phyloP scores from a whole-genome alignment of 208 protist species.

The Trypanosomatidae sp. region DNA sequence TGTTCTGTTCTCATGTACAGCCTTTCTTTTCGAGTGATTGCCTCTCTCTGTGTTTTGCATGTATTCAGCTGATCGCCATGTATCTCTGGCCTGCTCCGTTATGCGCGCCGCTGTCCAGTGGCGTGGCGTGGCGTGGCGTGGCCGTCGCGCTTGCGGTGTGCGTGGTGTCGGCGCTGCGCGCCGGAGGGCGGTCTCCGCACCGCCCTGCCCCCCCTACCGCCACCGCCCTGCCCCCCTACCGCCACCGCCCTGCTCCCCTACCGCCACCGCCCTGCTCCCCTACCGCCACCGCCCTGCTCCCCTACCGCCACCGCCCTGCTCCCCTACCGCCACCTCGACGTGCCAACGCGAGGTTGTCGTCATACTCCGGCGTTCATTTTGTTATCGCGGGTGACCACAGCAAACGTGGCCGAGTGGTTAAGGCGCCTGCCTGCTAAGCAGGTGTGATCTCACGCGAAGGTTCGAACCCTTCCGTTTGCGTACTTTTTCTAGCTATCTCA shows the following conservation, averaged over 20 bases:
- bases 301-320: constrained; percentile 2
- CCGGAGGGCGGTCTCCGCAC: background rate
- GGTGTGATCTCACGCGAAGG: constrained; percentile 91
- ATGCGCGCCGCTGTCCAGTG: background rate
- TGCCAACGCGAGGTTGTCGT: too few relatives aligned
- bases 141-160: background rate
- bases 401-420: constrained; percentile 92
- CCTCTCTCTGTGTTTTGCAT: constrained; percentile 4
- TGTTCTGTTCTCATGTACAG: constrained; percentile 10
- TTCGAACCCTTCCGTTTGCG: constrained; percentile 91
- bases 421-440: constrained; percentile 92
- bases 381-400: background rate
- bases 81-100: constrained; percentile 3
- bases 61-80: constrained; percentile 1
- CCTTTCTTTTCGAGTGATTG: constrained; percentile 1
- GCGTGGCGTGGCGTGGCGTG: too few relatives aligned
- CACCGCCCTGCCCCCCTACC: background rate
- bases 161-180: background rate
- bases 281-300: too few relatives aligned
- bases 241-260: background rate
- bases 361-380: background rate
- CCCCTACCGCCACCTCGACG: constrained; percentile 1
- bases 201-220: background rate
- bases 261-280: too few relatives aligned
- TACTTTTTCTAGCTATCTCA: constrained; percentile 31